These are phyloP conservation scores for Fusarium succisae DNA, from an alignment of 2,329 filamentous ascomycete species.

Conservation along the genomic window DNA sequence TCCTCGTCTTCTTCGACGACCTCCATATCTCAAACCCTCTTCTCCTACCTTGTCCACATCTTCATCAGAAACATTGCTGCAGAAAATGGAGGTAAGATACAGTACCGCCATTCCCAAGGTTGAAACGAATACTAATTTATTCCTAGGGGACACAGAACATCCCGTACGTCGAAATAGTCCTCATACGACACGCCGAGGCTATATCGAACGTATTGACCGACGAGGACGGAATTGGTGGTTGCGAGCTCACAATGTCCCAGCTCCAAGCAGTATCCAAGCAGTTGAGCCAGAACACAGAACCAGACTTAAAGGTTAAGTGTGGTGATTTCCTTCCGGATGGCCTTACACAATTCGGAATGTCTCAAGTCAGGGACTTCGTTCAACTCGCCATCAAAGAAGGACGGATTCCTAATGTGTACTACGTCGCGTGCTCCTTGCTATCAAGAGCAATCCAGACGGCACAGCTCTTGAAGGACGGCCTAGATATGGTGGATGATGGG, in stretches of 20 bases:
- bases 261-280: not conserved
- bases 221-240: not conserved
- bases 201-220: not conserved
- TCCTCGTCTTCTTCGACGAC: not conserved
- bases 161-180: not conserved
- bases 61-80: not conserved
- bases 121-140: not conserved
- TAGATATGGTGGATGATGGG: not conserved
- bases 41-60: too few relatives aligned
- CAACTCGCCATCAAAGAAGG: not conserved
- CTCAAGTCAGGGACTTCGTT: not conserved
- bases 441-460: not conserved
- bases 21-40: not conserved
- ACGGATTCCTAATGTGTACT: not conserved
- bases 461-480: not conserved
- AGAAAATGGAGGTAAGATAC: not conserved
- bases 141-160: not conserved
- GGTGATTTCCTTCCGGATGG: not conserved
- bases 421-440: not conserved
- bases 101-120: not conserved
- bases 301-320: not conserved
- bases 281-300: not conserved
- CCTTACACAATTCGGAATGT: not conserved
- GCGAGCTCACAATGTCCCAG: not conserved
- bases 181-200: not conserved